Evolutionary conservation across 2,329 filamentous ascomycete genomes (phyloP).

Genomic region (Fusarium sp.): DNA sequence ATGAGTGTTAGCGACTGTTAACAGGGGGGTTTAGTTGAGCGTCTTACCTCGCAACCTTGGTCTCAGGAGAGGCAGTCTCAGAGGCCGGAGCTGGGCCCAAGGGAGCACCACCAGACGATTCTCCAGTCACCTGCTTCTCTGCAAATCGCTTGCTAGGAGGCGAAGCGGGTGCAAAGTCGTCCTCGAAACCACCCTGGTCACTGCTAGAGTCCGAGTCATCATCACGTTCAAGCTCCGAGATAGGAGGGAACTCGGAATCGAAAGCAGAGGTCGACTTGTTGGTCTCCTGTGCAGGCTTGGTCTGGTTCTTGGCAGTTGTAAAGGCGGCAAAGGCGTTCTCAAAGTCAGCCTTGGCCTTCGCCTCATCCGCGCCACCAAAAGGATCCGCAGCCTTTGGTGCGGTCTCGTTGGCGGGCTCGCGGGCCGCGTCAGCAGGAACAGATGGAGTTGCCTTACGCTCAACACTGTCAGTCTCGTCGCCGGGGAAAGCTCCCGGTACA

Average conservation of each 20-base stretch:
- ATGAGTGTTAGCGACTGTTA: conserved; percentile 13
- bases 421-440: conserved; percentile 41
- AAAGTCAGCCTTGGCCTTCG: conserved; percentile 81
- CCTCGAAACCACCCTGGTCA: conserved; percentile 87
- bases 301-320: conserved; percentile 61
- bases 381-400: conserved; percentile 53
- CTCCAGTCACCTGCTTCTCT: conserved; percentile 32
- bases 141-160: conserved; percentile 50
- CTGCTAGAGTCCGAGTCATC: conserved; percentile 85
- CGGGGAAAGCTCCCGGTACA: conserved; percentile 48
- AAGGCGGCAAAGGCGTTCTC: conserved; percentile 88
- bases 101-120: conserved; percentile 23
- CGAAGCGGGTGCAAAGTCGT: conserved; percentile 83
- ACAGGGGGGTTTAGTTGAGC: neutral
- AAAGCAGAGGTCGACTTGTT: conserved; percentile 64
- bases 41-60: conserved; percentile 42
- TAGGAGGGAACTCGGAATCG: conserved; percentile 89
- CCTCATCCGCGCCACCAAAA: conserved; percentile 64
- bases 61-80: conserved; percentile 34
- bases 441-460: conserved; percentile 48
- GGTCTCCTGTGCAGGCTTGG: conserved; percentile 54
- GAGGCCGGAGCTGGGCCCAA: conserved; percentile 35
- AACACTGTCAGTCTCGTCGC: conserved; percentile 49
- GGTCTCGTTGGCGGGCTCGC: conserved; percentile 29
- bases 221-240: conserved; percentile 80